phyloP scores from a whole-genome alignment of 306 rosid species.

The Vigna trinervia region DNA sequence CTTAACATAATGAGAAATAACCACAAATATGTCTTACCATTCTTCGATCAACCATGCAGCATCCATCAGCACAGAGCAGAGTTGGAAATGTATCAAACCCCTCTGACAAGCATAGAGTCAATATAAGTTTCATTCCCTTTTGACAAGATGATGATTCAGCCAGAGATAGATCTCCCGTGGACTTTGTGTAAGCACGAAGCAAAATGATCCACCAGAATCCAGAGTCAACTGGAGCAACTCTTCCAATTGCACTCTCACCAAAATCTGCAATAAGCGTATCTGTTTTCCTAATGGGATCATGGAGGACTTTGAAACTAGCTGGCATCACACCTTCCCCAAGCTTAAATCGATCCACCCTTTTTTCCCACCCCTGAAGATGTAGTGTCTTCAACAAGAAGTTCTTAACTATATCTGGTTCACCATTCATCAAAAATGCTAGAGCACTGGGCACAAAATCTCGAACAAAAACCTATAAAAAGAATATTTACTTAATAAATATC shows the following conservation, averaged over 20 bases:
- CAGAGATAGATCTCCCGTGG: constrained; percentile 81
- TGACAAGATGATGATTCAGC: constrained; percentile 83
- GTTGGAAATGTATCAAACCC: constrained; percentile 96
- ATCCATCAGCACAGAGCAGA: constrained; percentile 93
- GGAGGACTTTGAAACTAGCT: constrained; percentile 93
- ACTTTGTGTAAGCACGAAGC: constrained; percentile 91
- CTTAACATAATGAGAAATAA: constrained; percentile 32
- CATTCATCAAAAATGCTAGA: constrained; percentile 89
- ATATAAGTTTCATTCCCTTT: constrained; percentile 89
- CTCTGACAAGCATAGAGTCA: constrained; percentile 86
- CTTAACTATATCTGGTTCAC: constrained; percentile 89
- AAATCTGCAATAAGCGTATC: constrained; percentile 88
- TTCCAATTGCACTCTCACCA: constrained; percentile 95
- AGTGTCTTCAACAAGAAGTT: constrained; percentile 87
- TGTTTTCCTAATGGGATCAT: constrained; percentile 74
- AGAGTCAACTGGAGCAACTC: constrained; percentile 97
- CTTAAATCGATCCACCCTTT: constrained; percentile 86
- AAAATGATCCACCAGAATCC: constrained; percentile 98
- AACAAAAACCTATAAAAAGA: constrained; percentile 72
- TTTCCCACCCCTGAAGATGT: constrained; percentile 92
- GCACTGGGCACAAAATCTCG: constrained; percentile 97
- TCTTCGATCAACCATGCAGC: constrained; percentile 90
- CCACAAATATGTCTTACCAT: constrained; percentile 64
- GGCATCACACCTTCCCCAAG: constrained; percentile 98
- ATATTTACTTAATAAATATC: constrained; percentile 12